Percentiles rank a stretch among this genome's conserved stretches.
These are phyloP conservation scores for Ophiostoma quercus DNA, from an alignment of 2,329 filamentous ascomycete genomes.

Conservation along the genomic window DNA sequence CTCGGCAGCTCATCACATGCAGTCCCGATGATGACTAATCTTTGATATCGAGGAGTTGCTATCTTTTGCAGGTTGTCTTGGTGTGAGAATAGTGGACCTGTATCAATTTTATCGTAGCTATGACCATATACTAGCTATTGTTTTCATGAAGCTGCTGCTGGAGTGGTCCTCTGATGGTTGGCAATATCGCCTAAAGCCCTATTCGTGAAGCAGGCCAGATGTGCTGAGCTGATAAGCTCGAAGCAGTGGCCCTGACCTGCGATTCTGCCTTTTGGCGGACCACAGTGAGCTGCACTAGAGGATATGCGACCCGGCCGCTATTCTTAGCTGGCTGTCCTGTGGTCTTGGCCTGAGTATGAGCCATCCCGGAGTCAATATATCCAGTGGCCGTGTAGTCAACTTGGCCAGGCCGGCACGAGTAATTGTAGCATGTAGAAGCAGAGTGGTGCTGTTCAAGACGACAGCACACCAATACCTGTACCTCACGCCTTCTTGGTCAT, in stretches of 20 bases:
- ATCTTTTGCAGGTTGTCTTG: neutral
- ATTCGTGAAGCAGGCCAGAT: neutral
- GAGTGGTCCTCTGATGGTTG: too few relatives aligned
- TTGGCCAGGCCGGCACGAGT: too few relatives aligned
- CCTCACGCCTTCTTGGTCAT: conserved; percentile 38
- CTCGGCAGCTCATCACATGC: conserved; percentile 2
- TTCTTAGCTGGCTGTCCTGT: too few relatives aligned
- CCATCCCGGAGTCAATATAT: too few relatives aligned
- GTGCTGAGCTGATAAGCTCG: neutral
- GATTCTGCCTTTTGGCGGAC: neutral
- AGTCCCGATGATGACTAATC: neutral
- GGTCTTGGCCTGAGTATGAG: neutral
- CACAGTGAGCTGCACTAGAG: neutral
- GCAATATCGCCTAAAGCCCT: neutral
- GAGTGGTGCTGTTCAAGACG: neutral
- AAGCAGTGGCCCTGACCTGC: neutral
- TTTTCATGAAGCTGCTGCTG: too few relatives aligned
- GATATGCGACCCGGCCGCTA: too few relatives aligned
- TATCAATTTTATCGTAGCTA: too few relatives aligned
- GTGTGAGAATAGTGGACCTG: too few relatives aligned
- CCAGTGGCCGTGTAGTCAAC: neutral
- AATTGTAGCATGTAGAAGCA: neutral
- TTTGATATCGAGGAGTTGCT: neutral
- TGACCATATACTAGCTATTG: too few relatives aligned
- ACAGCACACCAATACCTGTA: neutral